A percentile compares a stretch with the other conserved stretches of the same genome.
phyloP scores from a whole-genome alignment of 2,329 filamentous ascomycete species.

The Sporothrix phasma region DNA sequence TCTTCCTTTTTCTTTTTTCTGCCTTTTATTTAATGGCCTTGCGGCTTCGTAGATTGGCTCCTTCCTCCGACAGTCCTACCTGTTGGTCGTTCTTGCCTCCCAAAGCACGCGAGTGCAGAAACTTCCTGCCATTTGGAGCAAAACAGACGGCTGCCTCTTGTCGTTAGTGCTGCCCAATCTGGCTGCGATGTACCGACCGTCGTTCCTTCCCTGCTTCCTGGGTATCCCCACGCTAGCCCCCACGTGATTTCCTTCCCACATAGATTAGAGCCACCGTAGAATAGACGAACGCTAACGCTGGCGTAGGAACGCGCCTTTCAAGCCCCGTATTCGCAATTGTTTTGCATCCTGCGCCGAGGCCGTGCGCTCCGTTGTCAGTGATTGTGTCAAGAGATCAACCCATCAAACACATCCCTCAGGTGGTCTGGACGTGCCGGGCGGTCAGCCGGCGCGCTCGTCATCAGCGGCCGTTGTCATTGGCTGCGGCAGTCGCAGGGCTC shows the following conservation, averaged over 20 bases:
- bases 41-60: not conserved
- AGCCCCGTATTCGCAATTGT: not conserved
- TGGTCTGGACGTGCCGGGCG: slow-evolving; percentile 1
- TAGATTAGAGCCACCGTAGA: not conserved
- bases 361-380: no score
- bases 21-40: not conserved
- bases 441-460: slow-evolving; percentile 5
- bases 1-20: not conserved
- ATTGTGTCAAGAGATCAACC: not conserved
- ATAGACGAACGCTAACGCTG: not conserved
- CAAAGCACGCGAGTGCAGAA: not conserved
- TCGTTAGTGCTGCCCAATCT: not conserved
- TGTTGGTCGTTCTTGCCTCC: not conserved
- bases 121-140: not conserved
- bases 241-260: no score
- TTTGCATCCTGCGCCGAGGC: not conserved
- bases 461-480: slow-evolving; percentile 6
- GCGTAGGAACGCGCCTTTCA: not conserved
- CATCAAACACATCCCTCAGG: not conserved
- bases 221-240: no score
- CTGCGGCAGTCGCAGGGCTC: not conserved
- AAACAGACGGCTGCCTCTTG: not conserved
- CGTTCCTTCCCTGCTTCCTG: no score
- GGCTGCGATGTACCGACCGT: not conserved
- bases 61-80: not conserved